Percentiles rank a stretch among this genome's conserved stretches.
Conservation (phyloP, 2,329 filamentous ascomycete genomes). For the Coniochaeta hoffmannii region DNA sequence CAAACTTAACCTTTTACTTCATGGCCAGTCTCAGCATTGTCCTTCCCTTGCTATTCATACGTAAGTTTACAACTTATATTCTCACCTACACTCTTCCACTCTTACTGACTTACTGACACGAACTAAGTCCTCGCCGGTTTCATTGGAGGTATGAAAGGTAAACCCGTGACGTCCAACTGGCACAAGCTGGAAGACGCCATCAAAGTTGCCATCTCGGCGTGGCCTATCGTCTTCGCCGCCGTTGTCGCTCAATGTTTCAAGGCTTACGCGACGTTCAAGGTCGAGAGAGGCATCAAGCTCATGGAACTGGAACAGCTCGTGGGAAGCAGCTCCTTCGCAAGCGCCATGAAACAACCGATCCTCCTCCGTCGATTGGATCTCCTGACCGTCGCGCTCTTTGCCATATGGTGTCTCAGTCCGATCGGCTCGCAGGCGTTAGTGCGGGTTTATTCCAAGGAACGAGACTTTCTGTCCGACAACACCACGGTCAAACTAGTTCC, state of each 20-base stretch:
- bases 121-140: background rate
- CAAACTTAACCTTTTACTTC: background rate
- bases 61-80: background rate
- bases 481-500: background rate
- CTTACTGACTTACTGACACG: background rate
- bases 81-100: background rate
- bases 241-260: constrained; percentile 14
- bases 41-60: background rate
- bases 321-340: constrained; percentile 9
- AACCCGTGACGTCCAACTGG: background rate
- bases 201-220: constrained; percentile 10
- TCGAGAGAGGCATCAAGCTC: constrained; percentile 9
- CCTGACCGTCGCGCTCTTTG: constrained; percentile 7
- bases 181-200: constrained; percentile 6
- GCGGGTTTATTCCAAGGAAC: background rate
- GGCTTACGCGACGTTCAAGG: constrained; percentile 10
- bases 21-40: constrained; percentile 1
- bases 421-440: constrained; percentile 9
- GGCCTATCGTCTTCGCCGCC: constrained; percentile 15
- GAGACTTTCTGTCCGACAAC: background rate
- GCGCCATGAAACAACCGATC: constrained; percentile 6
- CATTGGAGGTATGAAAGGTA: background rate
- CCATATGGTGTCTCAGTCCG: constrained; percentile 10
- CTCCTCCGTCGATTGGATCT: constrained; percentile 6
- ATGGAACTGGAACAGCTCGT: constrained; percentile 8